Percentiles rank a stretch among this genome's conserved stretches.
Conservation (phyloP, 306 rosid species). For the Cucurbita moschata region DNA sequence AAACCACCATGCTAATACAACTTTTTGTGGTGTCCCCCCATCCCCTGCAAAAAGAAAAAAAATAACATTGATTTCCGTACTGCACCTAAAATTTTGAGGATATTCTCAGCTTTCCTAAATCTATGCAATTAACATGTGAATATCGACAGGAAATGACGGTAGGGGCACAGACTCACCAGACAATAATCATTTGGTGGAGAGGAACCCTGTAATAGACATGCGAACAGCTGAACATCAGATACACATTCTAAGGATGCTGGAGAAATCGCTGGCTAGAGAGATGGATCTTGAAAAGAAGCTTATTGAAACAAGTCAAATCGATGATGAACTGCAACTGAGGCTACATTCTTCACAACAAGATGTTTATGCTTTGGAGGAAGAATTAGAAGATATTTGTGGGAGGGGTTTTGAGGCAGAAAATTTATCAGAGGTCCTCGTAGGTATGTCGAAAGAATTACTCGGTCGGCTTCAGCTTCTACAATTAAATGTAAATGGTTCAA, state of each 20-base stretch:
- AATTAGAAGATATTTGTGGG: slow-evolving; percentile 39
- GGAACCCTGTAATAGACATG: slow-evolving; percentile 27
- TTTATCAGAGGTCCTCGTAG: slow-evolving; percentile 33
- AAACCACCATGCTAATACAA: neutral
- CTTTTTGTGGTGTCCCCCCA: neutral
- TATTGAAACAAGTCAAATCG: slow-evolving; percentile 30
- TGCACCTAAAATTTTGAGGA: neutral
- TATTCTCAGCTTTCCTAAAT: neutral
- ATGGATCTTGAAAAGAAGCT: slow-evolving; percentile 65
- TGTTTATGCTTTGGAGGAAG: slow-evolving; percentile 40
- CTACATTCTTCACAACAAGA: slow-evolving; percentile 32
- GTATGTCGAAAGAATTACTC: slow-evolving; percentile 59
- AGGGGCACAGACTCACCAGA: slow-evolving; percentile 17
- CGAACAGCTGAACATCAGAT: slow-evolving; percentile 58
- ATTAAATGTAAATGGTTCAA: slow-evolving; percentile 41
- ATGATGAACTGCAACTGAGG: slow-evolving; percentile 33
- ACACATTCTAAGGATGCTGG: slow-evolving; percentile 56
- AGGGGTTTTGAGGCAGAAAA: slow-evolving; percentile 54
- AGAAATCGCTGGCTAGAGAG: slow-evolving; percentile 66
- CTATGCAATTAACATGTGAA: neutral
- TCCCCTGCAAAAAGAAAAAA: neutral
- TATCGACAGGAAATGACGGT: slow-evolving; percentile 32
- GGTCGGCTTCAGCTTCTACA: slow-evolving; percentile 54
- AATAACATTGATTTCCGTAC: neutral
- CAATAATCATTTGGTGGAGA: slow-evolving; percentile 25